Evolutionary conservation across 805 yeast genomes (phyloP), one percentile per base, ranked within the genome.

Genomic region (Ogataea degrootiae): DNA sequence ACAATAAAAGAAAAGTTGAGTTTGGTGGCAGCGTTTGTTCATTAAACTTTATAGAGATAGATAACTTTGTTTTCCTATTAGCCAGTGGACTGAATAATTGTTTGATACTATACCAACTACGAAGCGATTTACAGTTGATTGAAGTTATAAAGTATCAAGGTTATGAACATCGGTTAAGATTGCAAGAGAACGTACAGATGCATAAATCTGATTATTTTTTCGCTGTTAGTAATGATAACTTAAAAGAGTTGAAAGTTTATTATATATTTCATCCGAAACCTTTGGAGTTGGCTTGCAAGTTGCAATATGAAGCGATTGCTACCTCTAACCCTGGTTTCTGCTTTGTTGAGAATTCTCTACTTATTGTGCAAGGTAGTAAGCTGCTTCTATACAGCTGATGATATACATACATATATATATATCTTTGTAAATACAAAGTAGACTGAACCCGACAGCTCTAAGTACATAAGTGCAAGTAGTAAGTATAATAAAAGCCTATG

Each of bases 61-160:
- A 43, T 6, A 17, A 31, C n/a, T 17, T 42, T 5, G 35, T 29
- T 6, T 46, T 39, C 26, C 19, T 55, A 14, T 46, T 55, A 1
- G 55, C 42, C 14, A 53, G 59, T 42, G 59, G 57, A 15, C 42
- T 55, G 16, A 40, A 43, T 6, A 40, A 43, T n/a, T 31, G 23
- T 3, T 41, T 53, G 39, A 41, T 34, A 8, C 39, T 55, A 16
- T 51, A 26, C 35, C 50, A 48, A 26, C 14, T 48, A 17, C 42
- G 34, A 33, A 19, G 39, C 14, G 29, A 33, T 2, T 34, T 11
- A 11, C 31, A 16, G 12, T 35, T 51, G n/a, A 34, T 34, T 15
- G 45, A 43, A 26, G 23, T 47, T 2, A 37, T 52, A 15, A 34
- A 23, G 14, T 55, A 53, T 41, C 19, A 46, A 17, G 53, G 47